phyloP scores from a whole-genome alignment of 352 stramenopile genomes.

The Phytophthora idaei region DNA sequence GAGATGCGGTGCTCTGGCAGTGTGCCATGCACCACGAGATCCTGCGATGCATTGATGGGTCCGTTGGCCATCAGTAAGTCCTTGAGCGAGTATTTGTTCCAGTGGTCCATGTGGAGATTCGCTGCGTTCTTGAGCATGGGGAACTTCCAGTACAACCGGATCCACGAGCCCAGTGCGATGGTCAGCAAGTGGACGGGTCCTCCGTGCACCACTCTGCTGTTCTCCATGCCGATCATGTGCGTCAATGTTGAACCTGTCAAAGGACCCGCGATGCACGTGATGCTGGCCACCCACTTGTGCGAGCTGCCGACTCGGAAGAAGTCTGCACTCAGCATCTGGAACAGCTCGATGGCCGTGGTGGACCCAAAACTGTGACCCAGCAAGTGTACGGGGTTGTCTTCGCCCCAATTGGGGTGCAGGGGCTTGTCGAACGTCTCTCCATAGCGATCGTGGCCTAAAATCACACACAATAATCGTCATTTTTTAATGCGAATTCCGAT shows the following conservation, averaged over 20 bases:
- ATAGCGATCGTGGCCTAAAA: slow-evolving; percentile 49
- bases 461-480: background rate
- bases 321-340: slow-evolving; percentile 65
- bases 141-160: slow-evolving; percentile 45
- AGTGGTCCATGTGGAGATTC: slow-evolving; percentile 68
- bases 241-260: slow-evolving; percentile 60
- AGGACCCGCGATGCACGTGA: slow-evolving; percentile 62
- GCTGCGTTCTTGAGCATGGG: slow-evolving; percentile 49
- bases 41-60: slow-evolving; percentile 41
- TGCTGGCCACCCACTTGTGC: slow-evolving; percentile 61
- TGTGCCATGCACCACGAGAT: slow-evolving; percentile 57
- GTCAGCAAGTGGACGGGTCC: slow-evolving; percentile 46
- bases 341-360: slow-evolving; percentile 71
- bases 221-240: slow-evolving; percentile 56
- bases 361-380: slow-evolving; percentile 69
- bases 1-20: slow-evolving; percentile 53
- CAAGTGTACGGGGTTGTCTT: slow-evolving; percentile 59
- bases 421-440: slow-evolving; percentile 41
- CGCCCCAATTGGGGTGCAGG: slow-evolving; percentile 50
- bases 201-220: slow-evolving; percentile 36
- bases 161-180: slow-evolving; percentile 47
- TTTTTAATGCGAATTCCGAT: slow-evolving; percentile 6
- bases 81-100: slow-evolving; percentile 41
- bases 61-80: slow-evolving; percentile 43
- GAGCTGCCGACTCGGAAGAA: slow-evolving; percentile 59